These are phyloP conservation scores for Cenchrus fungigraminus DNA, from an alignment of 176 grass and related monocot species.

Conservation along the genomic window DNA sequence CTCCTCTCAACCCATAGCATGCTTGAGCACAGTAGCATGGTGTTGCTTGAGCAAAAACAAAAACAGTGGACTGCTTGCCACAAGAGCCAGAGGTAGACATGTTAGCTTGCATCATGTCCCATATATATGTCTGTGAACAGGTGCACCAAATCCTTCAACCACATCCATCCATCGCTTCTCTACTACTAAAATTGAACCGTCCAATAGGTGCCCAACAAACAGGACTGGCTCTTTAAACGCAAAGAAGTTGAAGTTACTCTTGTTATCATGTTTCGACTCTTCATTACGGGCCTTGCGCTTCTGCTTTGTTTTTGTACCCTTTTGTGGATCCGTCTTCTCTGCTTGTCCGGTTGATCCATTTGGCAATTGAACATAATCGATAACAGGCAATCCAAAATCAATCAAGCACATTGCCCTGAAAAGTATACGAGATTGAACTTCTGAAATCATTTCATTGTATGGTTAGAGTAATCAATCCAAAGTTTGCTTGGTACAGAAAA, in stretches of 20 bases:
- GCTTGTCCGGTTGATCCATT: conserved; percentile 23
- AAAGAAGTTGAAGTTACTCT: conserved; percentile 76
- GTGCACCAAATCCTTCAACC: conserved; percentile 60
- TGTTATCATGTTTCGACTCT: conserved; percentile 45
- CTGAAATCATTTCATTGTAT: not conserved
- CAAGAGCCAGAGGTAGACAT: conserved; percentile 11
- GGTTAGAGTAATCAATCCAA: not conserved
- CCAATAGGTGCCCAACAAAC: conserved; percentile 75
- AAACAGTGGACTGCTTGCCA: not conserved
- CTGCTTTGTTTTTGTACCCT: conserved; percentile 43
- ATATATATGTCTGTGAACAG: conserved; percentile 81
- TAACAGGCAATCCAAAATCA: conserved; percentile 81
- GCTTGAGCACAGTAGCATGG: not conserved
- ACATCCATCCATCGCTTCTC: conserved; percentile 94
- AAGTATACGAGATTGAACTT: not conserved
- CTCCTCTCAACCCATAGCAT: conserved; percentile 4
- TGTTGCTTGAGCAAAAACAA: conserved; percentile 26
- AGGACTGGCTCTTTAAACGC: conserved; percentile 72
- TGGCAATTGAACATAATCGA: conserved; percentile 49
- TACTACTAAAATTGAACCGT: conserved; percentile 75
- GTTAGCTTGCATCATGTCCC: conserved; percentile 53
- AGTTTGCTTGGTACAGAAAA: not conserved
- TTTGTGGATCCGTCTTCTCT: conserved; percentile 48
- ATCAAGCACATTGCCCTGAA: conserved; percentile 93
- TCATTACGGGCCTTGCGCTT: conserved; percentile 65